These are phyloP conservation scores for Phytophthora capsici DNA, from an alignment of 352 stramenopile genomes.

Conservation along the genomic window DNA sequence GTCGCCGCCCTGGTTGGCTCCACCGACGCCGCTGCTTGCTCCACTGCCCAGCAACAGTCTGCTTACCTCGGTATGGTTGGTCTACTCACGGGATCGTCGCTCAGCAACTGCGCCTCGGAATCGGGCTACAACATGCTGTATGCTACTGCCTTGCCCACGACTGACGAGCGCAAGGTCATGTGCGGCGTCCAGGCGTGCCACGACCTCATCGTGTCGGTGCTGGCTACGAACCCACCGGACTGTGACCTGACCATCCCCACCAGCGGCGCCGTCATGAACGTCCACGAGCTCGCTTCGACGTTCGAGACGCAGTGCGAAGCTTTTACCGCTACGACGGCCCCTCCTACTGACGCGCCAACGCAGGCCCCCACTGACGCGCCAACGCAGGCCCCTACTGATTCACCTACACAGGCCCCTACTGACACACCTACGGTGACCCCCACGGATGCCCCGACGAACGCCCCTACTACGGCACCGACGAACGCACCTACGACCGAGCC, in stretches of 20 bases:
- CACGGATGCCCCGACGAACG: constrained; percentile 13
- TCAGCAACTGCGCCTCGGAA: constrained; percentile 23
- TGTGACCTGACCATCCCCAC: constrained; percentile 51
- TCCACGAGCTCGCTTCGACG: constrained; percentile 34
- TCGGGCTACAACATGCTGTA: constrained; percentile 54
- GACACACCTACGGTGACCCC: constrained; percentile 8
- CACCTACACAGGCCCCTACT: constrained; percentile 9
- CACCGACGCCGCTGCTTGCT: constrained; percentile 25
- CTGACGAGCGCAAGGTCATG: constrained; percentile 34
- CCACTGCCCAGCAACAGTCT: constrained; percentile 1
- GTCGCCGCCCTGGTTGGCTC: constrained; percentile 14
- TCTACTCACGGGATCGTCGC: constrained; percentile 22
- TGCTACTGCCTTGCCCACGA: constrained; percentile 30
- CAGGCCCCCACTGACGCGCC: constrained; percentile 5
- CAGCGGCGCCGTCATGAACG: constrained; percentile 48
- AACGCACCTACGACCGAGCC: constrained; percentile 8
- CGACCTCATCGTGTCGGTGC: constrained; percentile 34
- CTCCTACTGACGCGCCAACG: not conserved
- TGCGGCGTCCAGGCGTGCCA: constrained; percentile 38
- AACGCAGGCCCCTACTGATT: constrained; percentile 1
- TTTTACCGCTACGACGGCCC: constrained; percentile 13
- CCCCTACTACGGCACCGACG: constrained; percentile 5
- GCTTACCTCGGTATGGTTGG: constrained; percentile 38
- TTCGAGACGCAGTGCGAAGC: constrained; percentile 29
- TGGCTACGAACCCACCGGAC: constrained; percentile 37